Base-by-base conservation (phyloP, 129 eudicot species). In the Flaveria linearis region DNA sequence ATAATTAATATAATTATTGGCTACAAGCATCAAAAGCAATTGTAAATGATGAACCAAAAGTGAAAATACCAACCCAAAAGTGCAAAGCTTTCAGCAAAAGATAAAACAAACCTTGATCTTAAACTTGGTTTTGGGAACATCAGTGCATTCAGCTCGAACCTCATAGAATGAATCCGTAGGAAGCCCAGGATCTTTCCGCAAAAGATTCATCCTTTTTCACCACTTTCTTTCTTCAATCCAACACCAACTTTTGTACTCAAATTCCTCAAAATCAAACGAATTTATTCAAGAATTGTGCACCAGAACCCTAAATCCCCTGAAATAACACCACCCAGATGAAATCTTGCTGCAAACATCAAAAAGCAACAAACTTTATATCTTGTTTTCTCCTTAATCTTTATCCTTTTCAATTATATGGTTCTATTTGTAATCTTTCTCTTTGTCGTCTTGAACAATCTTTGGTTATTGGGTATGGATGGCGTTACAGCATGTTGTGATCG, bases 101-200 rank as follows among this genome's bases (percentile, higher is more conserved):
- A 25, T 42, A 51, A 1, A 11, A 28, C 3, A 26, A 30, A 92
- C 98, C 98, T 88, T 90, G 83, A 93, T 88, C 72, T 88, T 85
- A 80, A 93, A 93, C 80, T 90, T 93, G 87, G 91, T 88, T 80
- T 93, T 80, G 0, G 95, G 97, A 86, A 89, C 98, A 90, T 89
- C 92, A 1, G 86, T 83, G 76, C 90, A 86, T 77, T 93, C 96
- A 74, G 97, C 78, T 49, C 92, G 83, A 71, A 90, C 89, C 76
- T 90, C 80, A 82, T 93, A 90, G 68, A 71, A 93, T 58, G 89
- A 82, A 85, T 93, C 98, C 42, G 95, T 82, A 12, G 98, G 89
- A 74, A 84, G 70, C 5, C 96, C 96, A 26, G 88, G 80, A 76
- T 86, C 92, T 81, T 90, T 86, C 92, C 95, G 81, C 88, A 93